Base-by-base conservation (phyloP, 2,329 filamentous ascomycete genomes). In the Diaporthe capsici region DNA sequence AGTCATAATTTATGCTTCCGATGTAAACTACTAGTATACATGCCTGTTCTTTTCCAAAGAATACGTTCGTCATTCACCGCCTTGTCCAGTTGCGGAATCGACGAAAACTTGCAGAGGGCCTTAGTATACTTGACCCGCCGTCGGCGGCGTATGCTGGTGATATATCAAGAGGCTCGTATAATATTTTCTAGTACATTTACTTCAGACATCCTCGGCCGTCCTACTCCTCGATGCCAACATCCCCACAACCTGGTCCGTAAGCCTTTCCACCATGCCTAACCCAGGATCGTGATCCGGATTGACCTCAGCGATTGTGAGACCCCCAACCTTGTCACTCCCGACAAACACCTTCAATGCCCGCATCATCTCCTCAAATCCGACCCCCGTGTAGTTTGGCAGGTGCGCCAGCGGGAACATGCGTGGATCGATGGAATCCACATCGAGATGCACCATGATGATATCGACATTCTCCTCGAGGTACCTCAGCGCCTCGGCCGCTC, bases 351-450 rank as follows among this genome's bases (percentile, higher is more conserved):
- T 28, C 12, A 71, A 25, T 2, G 49, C 67, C 49, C 31, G 49
- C 67, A 71, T 71, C 67, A 71, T 71, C 49, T 57, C 49, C 31
- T 71, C 67, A 37, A 71, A 58, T 15, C 17, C 22, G n/a, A 71
- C 67, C 6, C 67, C 67, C 6, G 67, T 71, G 67, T 39, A 71
- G 49, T 71, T 71, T 12, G 67, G 67, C 67, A 71, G 1, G 8
- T 71, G 34, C 22, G 67, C 67, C 8, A 71, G 49, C 2, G 67
- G 67, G 39, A 71, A 71, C 67, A 44, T 58, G n/a, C 67, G 34
- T 22, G 67, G 49, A 31, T 71, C 67, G 20, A 71, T 58, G 13
- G 47, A 71, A 22, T 71, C 67, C 10, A 58, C 67, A 15, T 71
- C 67, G 3, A 71, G 49, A 6, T 71, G 67, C 17, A 71, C 67